Evolutionary conservation across 2,329 filamentous ascomycete genomes (phyloP).

Genomic region (Ceratocystis ficicola): DNA sequence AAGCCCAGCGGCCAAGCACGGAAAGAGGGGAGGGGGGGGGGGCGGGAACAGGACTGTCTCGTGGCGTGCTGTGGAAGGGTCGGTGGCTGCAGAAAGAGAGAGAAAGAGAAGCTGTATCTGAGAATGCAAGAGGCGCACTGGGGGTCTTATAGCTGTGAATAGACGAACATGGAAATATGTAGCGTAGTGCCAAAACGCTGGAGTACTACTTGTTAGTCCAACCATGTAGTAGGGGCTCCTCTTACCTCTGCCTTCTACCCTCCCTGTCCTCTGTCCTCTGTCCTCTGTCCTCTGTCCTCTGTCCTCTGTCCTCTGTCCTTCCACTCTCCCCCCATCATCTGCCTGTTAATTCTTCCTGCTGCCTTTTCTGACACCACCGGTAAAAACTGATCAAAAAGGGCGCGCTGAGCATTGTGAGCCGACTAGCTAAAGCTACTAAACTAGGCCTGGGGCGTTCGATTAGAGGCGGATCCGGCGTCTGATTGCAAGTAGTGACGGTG

Average conservation of each 20-base stretch:
- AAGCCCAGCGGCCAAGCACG: neutral
- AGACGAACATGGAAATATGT: neutral
- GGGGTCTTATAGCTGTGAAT: neutral
- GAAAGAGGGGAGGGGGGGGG: constrained; percentile 5
- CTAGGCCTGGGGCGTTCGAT: constrained; percentile 3
- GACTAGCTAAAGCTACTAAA: neutral
- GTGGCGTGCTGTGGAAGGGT: constrained; percentile 10
- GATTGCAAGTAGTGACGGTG: neutral
- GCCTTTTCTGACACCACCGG: neutral
- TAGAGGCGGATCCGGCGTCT: neutral
- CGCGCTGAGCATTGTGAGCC: neutral
- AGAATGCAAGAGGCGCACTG: neutral
- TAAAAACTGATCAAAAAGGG: neutral
- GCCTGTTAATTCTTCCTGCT: neutral
- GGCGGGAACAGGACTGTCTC: neutral
- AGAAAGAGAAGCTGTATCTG: neutral
- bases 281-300: too few relatives aligned
- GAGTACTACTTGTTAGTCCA: constrained; percentile 3
- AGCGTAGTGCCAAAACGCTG: neutral
- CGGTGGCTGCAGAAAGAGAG: constrained; percentile 3
- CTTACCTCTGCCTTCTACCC: too few relatives aligned
- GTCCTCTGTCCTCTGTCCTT: too few relatives aligned
- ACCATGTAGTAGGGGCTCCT: neutral
- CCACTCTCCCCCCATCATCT: too few relatives aligned
- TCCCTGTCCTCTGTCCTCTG: too few relatives aligned